Percentiles rank a stretch among this genome's conserved stretches.
These are phyloP conservation scores for Mikania micrantha DNA, from an alignment of 129 eudicot species.

Conservation along the genomic window DNA sequence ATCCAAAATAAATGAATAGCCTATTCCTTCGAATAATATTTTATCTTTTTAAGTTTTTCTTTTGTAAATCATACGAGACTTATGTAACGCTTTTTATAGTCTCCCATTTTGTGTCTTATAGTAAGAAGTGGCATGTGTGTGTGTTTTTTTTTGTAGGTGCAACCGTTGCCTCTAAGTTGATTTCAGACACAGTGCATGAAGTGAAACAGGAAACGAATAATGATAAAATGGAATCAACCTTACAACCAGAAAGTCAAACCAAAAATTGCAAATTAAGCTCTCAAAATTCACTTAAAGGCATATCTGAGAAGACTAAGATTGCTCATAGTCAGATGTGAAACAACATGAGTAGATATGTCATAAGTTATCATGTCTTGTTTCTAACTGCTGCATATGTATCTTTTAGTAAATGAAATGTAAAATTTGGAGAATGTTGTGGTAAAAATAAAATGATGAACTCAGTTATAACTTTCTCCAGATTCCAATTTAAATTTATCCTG, in stretches of 20 bases:
- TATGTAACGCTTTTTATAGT: too few relatives aligned
- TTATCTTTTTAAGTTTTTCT: too few relatives aligned
- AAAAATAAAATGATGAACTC: neutral
- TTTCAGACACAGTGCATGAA: constrained; percentile 21
- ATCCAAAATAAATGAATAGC: too few relatives aligned
- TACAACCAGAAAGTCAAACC: neutral
- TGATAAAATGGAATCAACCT: constrained; percentile 15
- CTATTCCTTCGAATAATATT: too few relatives aligned
- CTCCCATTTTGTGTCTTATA: neutral
- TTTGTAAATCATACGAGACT: too few relatives aligned
- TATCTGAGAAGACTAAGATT: constrained; percentile 1
- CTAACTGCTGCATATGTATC: neutral
- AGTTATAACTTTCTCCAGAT: neutral
- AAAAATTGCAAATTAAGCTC: neutral
- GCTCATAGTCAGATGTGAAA: neutral
- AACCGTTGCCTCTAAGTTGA: constrained; percentile 12
- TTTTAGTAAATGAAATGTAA: neutral
- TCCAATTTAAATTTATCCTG: too few relatives aligned
- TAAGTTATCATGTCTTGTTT: neutral
- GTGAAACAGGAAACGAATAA: constrained; percentile 10
- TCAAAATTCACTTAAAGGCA: neutral
- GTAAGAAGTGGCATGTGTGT: neutral
- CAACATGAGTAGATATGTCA: too few relatives aligned
- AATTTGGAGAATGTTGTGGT: neutral
- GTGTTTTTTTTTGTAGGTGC: constrained; percentile 18